Evolutionary conservation across 306 rosid species (phyloP), one percentile per base, ranked within the genome.

Genomic region (Trifolium dubium): DNA sequence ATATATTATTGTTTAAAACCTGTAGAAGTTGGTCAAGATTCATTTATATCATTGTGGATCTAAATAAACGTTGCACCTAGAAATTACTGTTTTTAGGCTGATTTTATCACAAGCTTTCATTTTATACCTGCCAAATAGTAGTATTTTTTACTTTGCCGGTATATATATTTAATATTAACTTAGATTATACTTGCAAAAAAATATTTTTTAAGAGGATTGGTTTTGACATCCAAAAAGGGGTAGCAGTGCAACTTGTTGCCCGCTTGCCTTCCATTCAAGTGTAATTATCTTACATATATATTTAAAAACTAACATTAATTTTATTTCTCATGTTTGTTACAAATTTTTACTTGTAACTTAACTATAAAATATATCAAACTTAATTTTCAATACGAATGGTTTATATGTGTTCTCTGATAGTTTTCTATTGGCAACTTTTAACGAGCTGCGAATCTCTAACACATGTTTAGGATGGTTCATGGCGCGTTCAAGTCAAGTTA

Each of bases 1-100:
- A 30, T 67, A 8, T 31, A 55, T 55, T 67, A 66, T 72, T n/a
- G 60, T 60, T 60, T 11, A 13, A 63, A 5, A 12, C 37, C 30
- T 39, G 8, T 55, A 65, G 43, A 53, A 37, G 8, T 51, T 18
- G n/a, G 7, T 72, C 43, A 28, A 18, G 44, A n/a, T 56, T 58
- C 31, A 41, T 31, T 43, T 30, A 58, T 18, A 43, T 32, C 56
- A 72, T 0, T 59, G 18, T 30, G 68, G 68, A 56, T 23, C 62
- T 58, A 34, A 9, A 58, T 72, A 34, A 19, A 4, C 1, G 3
- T 5, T 56, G 34, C 62, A 14, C 31, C 17, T 43, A 29, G 46
- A 60, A 43, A 9, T 43, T 63, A 43, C 34, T 72, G 41, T 28
- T 71, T 30, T 29, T 23, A 58, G 7, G 17, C 14, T 10, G 34